Percentiles rank a stretch among this genome's conserved stretches.
These are phyloP conservation scores for Amaranthus cruentus DNA, from an alignment of 148 eudicot species.

Conservation along the genomic window DNA sequence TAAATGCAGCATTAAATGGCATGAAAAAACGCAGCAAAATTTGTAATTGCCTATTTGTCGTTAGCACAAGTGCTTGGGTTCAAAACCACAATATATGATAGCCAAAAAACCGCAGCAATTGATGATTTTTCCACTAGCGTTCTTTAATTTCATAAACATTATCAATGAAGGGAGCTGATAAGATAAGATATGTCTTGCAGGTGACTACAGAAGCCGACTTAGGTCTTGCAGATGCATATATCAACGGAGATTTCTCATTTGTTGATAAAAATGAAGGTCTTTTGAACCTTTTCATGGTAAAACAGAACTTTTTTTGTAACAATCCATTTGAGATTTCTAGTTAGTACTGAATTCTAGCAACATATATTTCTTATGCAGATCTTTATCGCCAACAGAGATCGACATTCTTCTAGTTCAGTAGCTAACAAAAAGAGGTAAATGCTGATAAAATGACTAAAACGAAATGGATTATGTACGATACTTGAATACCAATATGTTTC, in stretches of 20 bases:
- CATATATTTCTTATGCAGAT: constrained; percentile 38
- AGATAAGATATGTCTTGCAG: constrained; percentile 27
- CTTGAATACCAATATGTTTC: neutral
- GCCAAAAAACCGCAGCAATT: no score
- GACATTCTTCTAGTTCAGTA: constrained; percentile 35
- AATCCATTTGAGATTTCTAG: neutral
- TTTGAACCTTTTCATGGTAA: constrained; percentile 79
- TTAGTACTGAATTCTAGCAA: constrained; percentile 5
- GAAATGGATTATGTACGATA: neutral
- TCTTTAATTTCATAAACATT: no score
- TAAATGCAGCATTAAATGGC: no score
- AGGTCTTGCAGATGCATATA: constrained; percentile 97
- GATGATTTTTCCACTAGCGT: no score
- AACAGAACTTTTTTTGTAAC: constrained; percentile 1
- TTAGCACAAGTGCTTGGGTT: no score
- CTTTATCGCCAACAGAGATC: constrained; percentile 66
- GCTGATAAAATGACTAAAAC: constrained; percentile 5
- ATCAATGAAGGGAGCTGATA: neutral
- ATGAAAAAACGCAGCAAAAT: no score
- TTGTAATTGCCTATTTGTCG: neutral
- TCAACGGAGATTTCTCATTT: constrained; percentile 84
- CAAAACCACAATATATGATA: neutral
- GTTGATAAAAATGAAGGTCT: constrained; percentile 83
- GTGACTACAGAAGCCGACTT: constrained; percentile 84
- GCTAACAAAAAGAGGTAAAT: constrained; percentile 43